Percentiles rank a stretch among this genome's conserved stretches.
These are phyloP conservation scores for Prinsepia uniflora DNA, from an alignment of 306 rosid species.

Conservation along the genomic window DNA sequence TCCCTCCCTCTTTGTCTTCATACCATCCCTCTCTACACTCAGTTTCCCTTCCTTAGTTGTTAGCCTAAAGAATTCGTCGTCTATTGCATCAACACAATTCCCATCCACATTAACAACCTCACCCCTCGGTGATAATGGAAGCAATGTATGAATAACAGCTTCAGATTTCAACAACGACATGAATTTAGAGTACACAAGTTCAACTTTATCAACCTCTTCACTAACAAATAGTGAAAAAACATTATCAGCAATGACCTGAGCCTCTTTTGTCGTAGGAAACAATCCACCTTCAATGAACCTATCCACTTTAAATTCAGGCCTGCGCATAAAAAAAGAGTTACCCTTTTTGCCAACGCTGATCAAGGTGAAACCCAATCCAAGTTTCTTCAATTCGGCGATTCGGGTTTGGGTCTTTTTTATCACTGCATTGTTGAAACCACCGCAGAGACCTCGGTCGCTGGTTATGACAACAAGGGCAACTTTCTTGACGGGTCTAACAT, in stretches of 20 bases:
- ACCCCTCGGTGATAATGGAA: conserved; percentile 52
- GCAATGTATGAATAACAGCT: conserved; percentile 64
- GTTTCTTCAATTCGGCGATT: conserved; percentile 37
- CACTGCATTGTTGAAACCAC: conserved; percentile 57
- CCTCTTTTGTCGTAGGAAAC: conserved; percentile 59
- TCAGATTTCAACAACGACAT: conserved; percentile 54
- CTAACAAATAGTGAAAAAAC: conserved; percentile 63
- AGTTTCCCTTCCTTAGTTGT: conserved; percentile 61
- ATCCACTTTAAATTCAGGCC: conserved; percentile 35
- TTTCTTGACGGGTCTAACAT: conserved; percentile 42
- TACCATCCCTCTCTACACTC: conserved; percentile 45
- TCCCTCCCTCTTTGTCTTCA: conserved; percentile 22
- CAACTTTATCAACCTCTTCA: conserved; percentile 80
- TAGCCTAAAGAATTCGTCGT: conserved; percentile 69
- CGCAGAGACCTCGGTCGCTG: conserved; percentile 68
- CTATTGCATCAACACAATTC: conserved; percentile 46
- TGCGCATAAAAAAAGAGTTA: conserved; percentile 40
- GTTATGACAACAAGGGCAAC: conserved; percentile 63
- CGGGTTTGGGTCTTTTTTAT: conserved; percentile 44
- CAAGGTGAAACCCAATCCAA: conserved; percentile 43
- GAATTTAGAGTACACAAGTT: conserved; percentile 64
- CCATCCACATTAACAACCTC: conserved; percentile 52
- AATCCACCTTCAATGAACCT: conserved; percentile 37
- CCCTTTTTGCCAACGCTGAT: conserved; percentile 80
- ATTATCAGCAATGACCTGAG: conserved; percentile 68